Evolutionary conservation across 2,329 filamentous ascomycete species (phyloP).

Genomic region (Fusarium mundagurra): DNA sequence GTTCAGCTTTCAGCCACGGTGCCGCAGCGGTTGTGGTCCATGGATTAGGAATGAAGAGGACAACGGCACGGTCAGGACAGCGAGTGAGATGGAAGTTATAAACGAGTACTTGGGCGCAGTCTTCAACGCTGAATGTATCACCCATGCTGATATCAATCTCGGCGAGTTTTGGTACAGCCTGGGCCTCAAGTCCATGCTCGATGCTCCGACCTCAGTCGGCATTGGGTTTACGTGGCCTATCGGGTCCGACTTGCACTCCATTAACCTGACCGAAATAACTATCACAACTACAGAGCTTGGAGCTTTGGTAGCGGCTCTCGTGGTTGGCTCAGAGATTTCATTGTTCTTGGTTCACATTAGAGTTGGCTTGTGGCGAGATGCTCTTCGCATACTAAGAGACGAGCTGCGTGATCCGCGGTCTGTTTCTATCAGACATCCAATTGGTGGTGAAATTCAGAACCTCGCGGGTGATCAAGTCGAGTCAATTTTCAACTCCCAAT

Average conservation of each 20-base stretch:
- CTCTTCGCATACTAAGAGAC: background rate
- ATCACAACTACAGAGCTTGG: background rate
- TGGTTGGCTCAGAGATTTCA: rapidly evolving
- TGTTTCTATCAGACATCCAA: background rate
- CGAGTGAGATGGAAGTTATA: background rate
- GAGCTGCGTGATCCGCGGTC: background rate
- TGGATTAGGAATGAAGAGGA: background rate
- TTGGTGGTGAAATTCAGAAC: background rate
- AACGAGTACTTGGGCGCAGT: background rate
- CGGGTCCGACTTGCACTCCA: rapidly evolving
- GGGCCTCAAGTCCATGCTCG: background rate
- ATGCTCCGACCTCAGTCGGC: background rate
- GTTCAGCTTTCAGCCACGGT: background rate
- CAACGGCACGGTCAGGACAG: background rate
- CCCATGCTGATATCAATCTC: background rate
- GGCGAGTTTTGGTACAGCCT: background rate
- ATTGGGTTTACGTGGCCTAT: background rate
- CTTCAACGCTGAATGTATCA: background rate
- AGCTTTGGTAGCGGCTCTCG: background rate
- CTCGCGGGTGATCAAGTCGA: rapidly evolving
- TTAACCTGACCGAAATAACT: background rate
- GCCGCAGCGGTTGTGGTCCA: background rate
- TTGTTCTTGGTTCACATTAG: background rate
- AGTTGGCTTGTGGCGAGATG: background rate
- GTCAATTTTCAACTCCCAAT: background rate